Conservation (phyloP, 352 stramenopile genomes). For the Phytophthora nicotianae region DNA sequence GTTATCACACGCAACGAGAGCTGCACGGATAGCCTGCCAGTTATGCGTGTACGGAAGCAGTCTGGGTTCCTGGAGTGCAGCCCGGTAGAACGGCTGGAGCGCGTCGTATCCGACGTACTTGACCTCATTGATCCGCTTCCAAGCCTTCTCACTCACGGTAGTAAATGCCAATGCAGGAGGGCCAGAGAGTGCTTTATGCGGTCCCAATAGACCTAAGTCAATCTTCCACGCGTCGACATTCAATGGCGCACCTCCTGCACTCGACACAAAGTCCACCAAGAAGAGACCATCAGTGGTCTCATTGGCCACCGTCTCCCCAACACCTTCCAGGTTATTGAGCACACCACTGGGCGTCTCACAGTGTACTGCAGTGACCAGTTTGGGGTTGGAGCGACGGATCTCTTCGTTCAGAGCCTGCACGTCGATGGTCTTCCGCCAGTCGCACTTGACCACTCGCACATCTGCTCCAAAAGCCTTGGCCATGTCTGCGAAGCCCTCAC, state of each 20-base stretch:
- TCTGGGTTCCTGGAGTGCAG: constrained; percentile 36
- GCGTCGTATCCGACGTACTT: constrained; percentile 41
- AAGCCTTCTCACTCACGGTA: constrained; percentile 55
- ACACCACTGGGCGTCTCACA: constrained; percentile 60
- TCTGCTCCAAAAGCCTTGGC: constrained; percentile 43
- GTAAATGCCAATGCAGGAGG: constrained; percentile 50
- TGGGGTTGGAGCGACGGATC: constrained; percentile 49
- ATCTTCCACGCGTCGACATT: constrained; percentile 51
- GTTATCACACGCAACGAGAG: constrained; percentile 43
- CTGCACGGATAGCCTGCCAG: constrained; percentile 56
- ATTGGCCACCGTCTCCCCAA: constrained; percentile 44
- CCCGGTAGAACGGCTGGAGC: constrained; percentile 48
- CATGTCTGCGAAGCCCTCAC: constrained; percentile 57
- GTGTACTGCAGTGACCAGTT: constrained; percentile 59
- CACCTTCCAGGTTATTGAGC: constrained; percentile 46
- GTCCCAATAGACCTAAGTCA: constrained; percentile 50
- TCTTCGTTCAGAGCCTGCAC: constrained; percentile 35
- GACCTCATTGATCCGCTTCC: constrained; percentile 47
- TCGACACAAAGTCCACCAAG: constrained; percentile 65
- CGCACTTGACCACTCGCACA: constrained; percentile 43
- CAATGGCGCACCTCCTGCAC: constrained; percentile 41
- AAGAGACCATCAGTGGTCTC: constrained; percentile 59
- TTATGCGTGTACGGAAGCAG: constrained; percentile 64
- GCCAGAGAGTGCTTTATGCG: constrained; percentile 55
- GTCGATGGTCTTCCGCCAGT: constrained; percentile 51